Evolutionary conservation across 2,329 filamentous ascomycete genomes (phyloP), one percentile per base, ranked within the genome.

Genomic region (Exophiala oligosperma): DNA sequence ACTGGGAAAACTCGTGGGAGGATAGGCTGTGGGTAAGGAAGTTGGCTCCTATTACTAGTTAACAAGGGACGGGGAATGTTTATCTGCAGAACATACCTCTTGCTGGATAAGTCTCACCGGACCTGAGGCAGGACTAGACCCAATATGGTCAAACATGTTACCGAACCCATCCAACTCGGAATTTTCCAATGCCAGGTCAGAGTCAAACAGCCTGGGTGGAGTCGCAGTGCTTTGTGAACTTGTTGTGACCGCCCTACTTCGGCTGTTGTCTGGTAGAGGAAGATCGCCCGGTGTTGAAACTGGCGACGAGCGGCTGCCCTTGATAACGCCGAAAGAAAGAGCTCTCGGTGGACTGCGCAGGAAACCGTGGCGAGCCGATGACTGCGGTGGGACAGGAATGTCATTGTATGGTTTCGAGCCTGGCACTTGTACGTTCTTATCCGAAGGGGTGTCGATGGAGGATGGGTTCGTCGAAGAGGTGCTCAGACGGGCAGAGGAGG

Each of bases 381-480:
- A 40, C 1, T 76, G 67, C 11, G 75, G 74, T 24, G 76, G 75
- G 43, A 74, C 67, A 43, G 77, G 71, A 43, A 77, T 71, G 61
- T 74, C 74, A 53, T 76, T 73, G 23, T 72, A 67, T 57, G 70
- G 73, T 70, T 70, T 73, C 43, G 69, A 70, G 35, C 54, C 60
- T 56, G 70, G 70, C 65, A 69, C 68, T 57, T 68, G 73, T 52
- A 66, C 68, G 70, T 73, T 70, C 21, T 76, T 71, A 60, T 76
- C 73, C 46, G 73, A 66, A 9, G 70, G 71, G 6, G 73, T 67
- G 61, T 83, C 81, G 11, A 80, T 73, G n/a, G 80, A 83, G 21
- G 80, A 83, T 38, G 81, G 81, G 40, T 81, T 72, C 6, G 81
- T 83, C 6, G 81, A 83, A 5, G 81, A 79, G 29, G 79, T 82